Evolutionary conservation across 106 monocot species (phyloP), one percentile per base, ranked within the genome.

Genomic region (Dendrobium huoshanense): DNA sequence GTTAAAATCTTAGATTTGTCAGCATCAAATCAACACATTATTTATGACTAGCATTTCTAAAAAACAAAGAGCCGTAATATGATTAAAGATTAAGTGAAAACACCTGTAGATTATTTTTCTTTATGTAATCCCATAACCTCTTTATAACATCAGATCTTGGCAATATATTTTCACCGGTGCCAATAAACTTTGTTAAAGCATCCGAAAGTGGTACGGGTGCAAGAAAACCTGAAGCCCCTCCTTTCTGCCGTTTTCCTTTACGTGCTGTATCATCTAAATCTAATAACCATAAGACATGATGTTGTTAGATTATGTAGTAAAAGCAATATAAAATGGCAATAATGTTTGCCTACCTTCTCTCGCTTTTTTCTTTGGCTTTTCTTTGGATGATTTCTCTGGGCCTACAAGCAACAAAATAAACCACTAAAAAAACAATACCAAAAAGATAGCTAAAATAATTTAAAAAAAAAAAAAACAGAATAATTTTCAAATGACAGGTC

Each of bases 21-120:
- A 41, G 3, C 19, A 15, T 74, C 20, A 74, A 76, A 76, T 49
- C 4, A 15, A 25, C 48, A 49, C 33, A 25, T 82, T 65, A 15
- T 82, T 24, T 77, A 59, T 27, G 37, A 17, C 11, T 10, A 54
- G 43, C 41, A 73, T 54, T 51, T 44, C 49, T 17, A 7, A 22
- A 33, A 22, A 29, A 41, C 8, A 27, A 77, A 81, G 44, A 75
- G 31, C 61, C 41, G 17, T 67, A 75, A 44, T 64, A 77, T n/a
- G 16, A 73, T 77, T 2, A 77, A 77, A 51, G 37, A 29, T 42
- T 70, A 37, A 44, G 67, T 0, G 9, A 81, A 74, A 77, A 67
- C 83, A 99, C 98, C 95, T 99, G 98, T 33, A 99, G 83, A 58
- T 95, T 87, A 73, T 99, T 99, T 80, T 90, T 77, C 79, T 99